These are phyloP conservation scores for Tuber calosporum DNA, from an alignment of 495 filamentous ascomycete species.

Conservation along the genomic window DNA sequence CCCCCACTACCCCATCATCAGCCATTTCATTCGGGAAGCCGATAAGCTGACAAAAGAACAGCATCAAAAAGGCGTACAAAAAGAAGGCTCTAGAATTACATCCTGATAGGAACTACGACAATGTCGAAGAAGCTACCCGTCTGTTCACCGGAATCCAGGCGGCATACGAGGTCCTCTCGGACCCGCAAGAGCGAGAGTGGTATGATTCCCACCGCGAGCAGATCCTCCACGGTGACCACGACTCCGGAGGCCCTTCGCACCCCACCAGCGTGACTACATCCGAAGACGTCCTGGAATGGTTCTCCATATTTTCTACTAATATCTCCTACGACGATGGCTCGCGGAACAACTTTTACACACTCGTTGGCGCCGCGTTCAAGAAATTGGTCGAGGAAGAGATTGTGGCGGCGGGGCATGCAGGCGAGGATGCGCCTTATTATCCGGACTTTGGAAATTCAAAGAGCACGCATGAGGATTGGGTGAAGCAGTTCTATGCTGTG, in stretches of 20 bases:
- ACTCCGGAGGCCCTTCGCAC: conserved; percentile 17
- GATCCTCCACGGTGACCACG: conserved; percentile 58
- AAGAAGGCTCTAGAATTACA: conserved; percentile 87
- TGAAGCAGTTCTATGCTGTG: conserved; percentile 69
- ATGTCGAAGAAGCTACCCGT: conserved; percentile 70
- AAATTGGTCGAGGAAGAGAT: conserved; percentile 75
- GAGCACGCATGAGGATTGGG: conserved; percentile 55
- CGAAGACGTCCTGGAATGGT: conserved; percentile 37
- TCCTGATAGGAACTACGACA: conserved; percentile 87
- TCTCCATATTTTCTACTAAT: conserved; percentile 41
- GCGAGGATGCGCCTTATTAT: conserved; percentile 54
- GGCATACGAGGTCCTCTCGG: conserved; percentile 90
- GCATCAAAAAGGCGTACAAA: conserved; percentile 89
- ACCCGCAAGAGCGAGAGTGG: conserved; percentile 92
- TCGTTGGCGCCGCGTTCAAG: conserved; percentile 65
- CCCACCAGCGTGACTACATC: conserved; percentile 45
- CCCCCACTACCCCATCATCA: conserved; percentile 6
- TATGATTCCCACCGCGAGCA: conserved; percentile 90
- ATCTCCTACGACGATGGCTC: conserved; percentile 76
- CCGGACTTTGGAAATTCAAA: conserved; percentile 64
- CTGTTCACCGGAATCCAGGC: conserved; percentile 86
- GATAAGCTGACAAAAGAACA: conserved; percentile 40
- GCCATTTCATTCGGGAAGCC: not conserved
- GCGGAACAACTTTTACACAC: conserved; percentile 72
- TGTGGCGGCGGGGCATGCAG: conserved; percentile 61